Evolutionary conservation across 2,329 filamentous ascomycete genomes (phyloP).

Genomic region (Calonectria hawksworthii): DNA sequence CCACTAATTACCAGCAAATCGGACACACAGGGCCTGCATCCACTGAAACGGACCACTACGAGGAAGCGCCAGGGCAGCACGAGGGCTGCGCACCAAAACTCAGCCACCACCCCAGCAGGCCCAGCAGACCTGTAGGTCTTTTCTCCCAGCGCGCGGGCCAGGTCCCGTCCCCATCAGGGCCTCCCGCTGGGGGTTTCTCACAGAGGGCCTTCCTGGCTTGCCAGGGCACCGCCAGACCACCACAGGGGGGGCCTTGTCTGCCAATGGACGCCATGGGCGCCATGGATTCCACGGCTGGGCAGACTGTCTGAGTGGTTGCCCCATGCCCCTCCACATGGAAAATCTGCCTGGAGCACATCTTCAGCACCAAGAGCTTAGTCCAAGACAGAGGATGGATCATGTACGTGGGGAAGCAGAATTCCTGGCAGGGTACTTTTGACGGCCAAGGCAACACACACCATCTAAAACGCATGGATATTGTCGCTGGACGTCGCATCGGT

Average conservation of each 20-base stretch:
- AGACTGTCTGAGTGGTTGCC: background rate
- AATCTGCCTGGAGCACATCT: constrained; percentile 22
- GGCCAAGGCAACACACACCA: background rate
- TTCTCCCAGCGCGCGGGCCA: background rate
- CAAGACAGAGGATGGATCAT: constrained; percentile 4
- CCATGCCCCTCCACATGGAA: constrained; percentile 7
- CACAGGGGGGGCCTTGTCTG: background rate
- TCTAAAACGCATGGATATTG: background rate
- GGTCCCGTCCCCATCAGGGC: background rate
- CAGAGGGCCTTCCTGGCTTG: constrained; percentile 13
- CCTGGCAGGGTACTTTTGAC: constrained; percentile 6
- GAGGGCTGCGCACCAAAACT: constrained; percentile 26
- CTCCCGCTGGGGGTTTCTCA: constrained; percentile 5
- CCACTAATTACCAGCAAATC: constrained; percentile 18
- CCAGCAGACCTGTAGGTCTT: background rate
- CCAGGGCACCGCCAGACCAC: constrained; percentile 6
- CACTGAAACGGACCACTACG: constrained; percentile 23
- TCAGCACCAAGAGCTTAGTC: background rate
- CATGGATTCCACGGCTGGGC: background rate
- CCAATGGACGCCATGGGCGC: background rate
- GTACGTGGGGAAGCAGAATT: constrained; percentile 8
- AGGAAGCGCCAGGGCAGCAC: background rate
- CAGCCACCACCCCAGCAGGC: constrained; percentile 20
- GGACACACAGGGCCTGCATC: constrained; percentile 15
- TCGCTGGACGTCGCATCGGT: background rate